Evolutionary conservation across 768 basidiomycete species (phyloP), one percentile per base, ranked within the genome.

Genomic region (Trametes cingulata): DNA sequence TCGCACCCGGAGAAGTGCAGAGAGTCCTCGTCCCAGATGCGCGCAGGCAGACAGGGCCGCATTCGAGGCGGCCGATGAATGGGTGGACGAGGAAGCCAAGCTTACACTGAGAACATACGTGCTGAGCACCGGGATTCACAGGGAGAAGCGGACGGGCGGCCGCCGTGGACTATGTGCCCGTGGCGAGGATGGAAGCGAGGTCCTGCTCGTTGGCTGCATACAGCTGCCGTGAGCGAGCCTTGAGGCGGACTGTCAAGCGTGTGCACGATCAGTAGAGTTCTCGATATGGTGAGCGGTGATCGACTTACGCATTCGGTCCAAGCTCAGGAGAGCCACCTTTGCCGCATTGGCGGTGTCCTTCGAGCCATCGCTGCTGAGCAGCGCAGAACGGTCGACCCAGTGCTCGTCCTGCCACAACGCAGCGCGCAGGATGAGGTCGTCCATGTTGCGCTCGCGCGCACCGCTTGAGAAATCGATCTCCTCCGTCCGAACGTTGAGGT

Each of bases 361-460:
- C n/a, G 55, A n/a, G 24, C 69, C 72, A 8, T 70, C 65, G 19
- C 68, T 72, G 60, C 82, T 82, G 51, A 98, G 80, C 71, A 96
- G 76, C 3, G 77, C 78, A 0, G 92, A 87, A 17, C 94, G 86
- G 75, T 96, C 92, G 35, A 87, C 77, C 86, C 94, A 98, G 69
- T 98, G 93, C 35, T 93, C 90, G 54, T 90, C 83, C 69, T 98
- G 96, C 91, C 94, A 98, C 50, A 91, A 82, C 17, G 93, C 95
- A 36, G 94, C 90, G 68, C 91, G 88, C 43, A 98, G 81, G 59
- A 99, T 97, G 53, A 95, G 79, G 68, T 98, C 96, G 69, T 98
- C 97, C 92, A 97, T 95, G 61, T 82, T 93, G 39, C 89, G 82
- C 46, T 90, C 88, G 74, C 77, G 76, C 5, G 73, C 71, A 58